phyloP scores from a whole-genome alignment of 163 green algal genomes.

The Scenedesmus sp. region DNA sequence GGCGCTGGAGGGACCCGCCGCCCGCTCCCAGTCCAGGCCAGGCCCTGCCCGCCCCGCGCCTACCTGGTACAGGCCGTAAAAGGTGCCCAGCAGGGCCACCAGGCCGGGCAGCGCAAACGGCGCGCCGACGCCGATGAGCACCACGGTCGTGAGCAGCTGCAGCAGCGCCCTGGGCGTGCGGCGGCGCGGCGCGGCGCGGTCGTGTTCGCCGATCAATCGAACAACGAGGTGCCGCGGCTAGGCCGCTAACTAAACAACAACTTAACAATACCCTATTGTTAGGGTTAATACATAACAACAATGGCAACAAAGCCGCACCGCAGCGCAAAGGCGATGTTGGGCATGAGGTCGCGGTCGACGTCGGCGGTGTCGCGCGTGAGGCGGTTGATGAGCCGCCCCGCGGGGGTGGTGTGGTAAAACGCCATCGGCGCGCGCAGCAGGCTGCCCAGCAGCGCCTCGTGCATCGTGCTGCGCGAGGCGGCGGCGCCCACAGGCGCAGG shows the following conservation, averaged over 20 bases:
- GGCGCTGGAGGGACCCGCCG: too few species aligned
- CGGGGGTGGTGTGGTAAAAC: constrained; percentile 90
- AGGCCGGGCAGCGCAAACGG: constrained; percentile 77
- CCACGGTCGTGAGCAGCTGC: constrained; percentile 75
- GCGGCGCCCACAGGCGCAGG: not conserved
- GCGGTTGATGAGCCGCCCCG: constrained; percentile 88
- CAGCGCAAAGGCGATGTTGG: constrained; percentile 42
- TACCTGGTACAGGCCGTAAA: constrained; percentile 83
- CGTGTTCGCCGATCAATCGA: constrained; percentile 15
- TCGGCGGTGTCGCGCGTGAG: constrained; percentile 79
- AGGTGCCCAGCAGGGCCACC: constrained; percentile 74
- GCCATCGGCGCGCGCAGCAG: constrained; percentile 74
- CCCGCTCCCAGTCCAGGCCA: too few species aligned
- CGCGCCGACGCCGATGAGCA: constrained; percentile 69
- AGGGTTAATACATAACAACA: too few species aligned
- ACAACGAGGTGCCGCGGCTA: not conserved
- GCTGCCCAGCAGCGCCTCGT: constrained; percentile 30
- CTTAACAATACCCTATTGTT: too few species aligned
- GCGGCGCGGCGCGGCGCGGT: too few species aligned
- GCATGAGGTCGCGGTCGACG: constrained; percentile 61
- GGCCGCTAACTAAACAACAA: too few species aligned
- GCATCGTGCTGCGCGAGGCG: constrained; percentile 14
- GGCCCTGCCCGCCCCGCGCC: too few species aligned
- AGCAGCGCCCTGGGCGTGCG: constrained; percentile 57
- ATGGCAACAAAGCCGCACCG: too few species aligned